Evolutionary conservation across 2,329 filamentous ascomycete genomes (phyloP).

Genomic region (Penicillium sp.): DNA sequence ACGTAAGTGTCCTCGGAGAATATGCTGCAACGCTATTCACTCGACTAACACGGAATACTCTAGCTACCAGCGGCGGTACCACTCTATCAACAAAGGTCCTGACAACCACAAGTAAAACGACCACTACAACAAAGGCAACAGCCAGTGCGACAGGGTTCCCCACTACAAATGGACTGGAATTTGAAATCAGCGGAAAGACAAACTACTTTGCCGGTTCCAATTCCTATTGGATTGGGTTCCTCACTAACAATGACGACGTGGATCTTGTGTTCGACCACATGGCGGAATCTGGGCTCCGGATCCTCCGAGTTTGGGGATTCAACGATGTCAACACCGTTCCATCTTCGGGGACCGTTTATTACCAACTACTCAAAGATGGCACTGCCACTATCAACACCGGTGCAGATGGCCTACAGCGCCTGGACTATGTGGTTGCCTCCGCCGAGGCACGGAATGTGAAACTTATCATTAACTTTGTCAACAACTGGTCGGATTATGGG

Average conservation of each 20-base stretch:
- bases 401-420: conserved; percentile 59
- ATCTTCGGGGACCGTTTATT: conserved; percentile 46
- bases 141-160: conserved; percentile 14
- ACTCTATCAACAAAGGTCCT: neutral
- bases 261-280: conserved; percentile 39
- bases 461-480: conserved; percentile 58
- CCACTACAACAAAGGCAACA: conserved; percentile 7
- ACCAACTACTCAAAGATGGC: conserved; percentile 39
- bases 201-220: conserved; percentile 51
- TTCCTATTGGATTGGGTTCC: conserved; percentile 53
- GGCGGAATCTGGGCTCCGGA: conserved; percentile 45
- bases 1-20: conserved; percentile 3
- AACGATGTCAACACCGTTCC: conserved; percentile 47
- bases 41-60: neutral
- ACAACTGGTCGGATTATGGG: conserved; percentile 68
- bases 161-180: conserved; percentile 28
- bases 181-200: conserved; percentile 40
- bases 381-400: conserved; percentile 60
- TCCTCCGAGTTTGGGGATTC: conserved; percentile 56
- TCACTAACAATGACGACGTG: conserved; percentile 50
- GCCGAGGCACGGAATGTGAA: conserved; percentile 61
- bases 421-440: conserved; percentile 62
- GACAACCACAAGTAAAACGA: conserved; percentile 1
- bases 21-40: neutral
- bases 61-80: neutral